Conservation (phyloP, 2,329 filamentous ascomycete species). For the Ophiostoma piceae region DNA sequence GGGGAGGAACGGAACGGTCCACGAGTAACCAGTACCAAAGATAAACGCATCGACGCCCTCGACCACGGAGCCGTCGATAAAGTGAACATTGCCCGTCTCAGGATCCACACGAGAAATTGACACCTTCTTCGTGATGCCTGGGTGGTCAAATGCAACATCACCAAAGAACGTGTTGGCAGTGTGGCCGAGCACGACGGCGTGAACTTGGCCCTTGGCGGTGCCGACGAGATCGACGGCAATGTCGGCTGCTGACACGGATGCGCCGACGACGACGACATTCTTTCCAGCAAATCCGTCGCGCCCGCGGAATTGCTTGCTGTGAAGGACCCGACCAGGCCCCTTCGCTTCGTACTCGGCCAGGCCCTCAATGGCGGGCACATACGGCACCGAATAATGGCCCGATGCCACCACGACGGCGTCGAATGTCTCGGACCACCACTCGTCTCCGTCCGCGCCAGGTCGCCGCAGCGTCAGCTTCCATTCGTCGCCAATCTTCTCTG, state of each 20-base stretch:
- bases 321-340: constrained; percentile 52
- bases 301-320: constrained; percentile 66
- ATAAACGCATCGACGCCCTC: constrained; percentile 55
- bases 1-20: constrained; percentile 62
- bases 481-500: constrained; percentile 45
- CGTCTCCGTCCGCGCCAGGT: constrained; percentile 37
- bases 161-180: constrained; percentile 27
- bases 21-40: constrained; percentile 68
- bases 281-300: constrained; percentile 30
- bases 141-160: constrained; percentile 39
- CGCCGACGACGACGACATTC: constrained; percentile 49
- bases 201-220: neutral
- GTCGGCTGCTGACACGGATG: constrained; percentile 41
- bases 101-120: constrained; percentile 42
- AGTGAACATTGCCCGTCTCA: constrained; percentile 49
- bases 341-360: constrained; percentile 50
- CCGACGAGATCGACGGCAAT: constrained; percentile 37
- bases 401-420: constrained; percentile 60
- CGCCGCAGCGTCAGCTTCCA: constrained; percentile 50
- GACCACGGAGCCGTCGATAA: constrained; percentile 54
- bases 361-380: constrained; percentile 56
- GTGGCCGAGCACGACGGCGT: constrained; percentile 17
- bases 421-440: constrained; percentile 45
- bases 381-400: constrained; percentile 61
- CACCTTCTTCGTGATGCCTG: constrained; percentile 28